Base-by-base conservation (phyloP, 345 rosid species). In the Corchorus capsularis region DNA sequence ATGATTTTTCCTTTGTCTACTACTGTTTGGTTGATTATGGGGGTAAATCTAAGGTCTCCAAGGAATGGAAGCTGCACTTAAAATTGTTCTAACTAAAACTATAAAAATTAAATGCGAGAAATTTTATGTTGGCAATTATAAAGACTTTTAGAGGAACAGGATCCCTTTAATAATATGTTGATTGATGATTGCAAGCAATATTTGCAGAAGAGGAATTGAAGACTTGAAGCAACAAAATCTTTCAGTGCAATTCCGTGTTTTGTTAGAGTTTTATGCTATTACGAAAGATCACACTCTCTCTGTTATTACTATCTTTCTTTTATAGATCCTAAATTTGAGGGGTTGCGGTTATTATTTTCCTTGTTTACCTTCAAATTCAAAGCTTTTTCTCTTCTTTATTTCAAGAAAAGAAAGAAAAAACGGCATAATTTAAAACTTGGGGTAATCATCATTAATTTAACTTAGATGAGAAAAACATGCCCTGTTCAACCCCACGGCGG, bases 151-250 rank as follows among this genome's bases (percentile, higher is more conserved):
- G n/a, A n/a, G n/a, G n/a, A n/a, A n/a, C n/a, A n/a, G n/a, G n/a
- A n/a, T n/a, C n/a, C n/a, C n/a, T n/a, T n/a, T n/a, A n/a, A n/a
- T n/a, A n/a, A n/a, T 6, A 12, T 19, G 10, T 1, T 64, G 27
- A 17, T 17, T 69, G 41, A 69, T 52, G 61, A 53, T 53, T 53
- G 57, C 73, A 52, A 69, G 73, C 73, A 69, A 69, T 27, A 27
- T 27, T 27, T 27, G 16, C 46, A 35, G 5, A 70, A 70, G 46
- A 70, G 14, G 49, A 35, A 27, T 27, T 27, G 27, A 27, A 70
- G 32, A 53, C 61, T 35, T 70, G n/a, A 70, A 70, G 73, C 73
- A 70, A 53, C 73, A 35, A 10, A 27, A 70, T 4, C 9, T 53
- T n/a, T 35, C 5, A 50, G n/a, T 45, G 16, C 35, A 3, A 8